A percentile compares a stretch with the other conserved stretches of the same genome.
phyloP scores from a whole-genome alignment of 441 rosid genomes.

The Capsella rubella region DNA sequence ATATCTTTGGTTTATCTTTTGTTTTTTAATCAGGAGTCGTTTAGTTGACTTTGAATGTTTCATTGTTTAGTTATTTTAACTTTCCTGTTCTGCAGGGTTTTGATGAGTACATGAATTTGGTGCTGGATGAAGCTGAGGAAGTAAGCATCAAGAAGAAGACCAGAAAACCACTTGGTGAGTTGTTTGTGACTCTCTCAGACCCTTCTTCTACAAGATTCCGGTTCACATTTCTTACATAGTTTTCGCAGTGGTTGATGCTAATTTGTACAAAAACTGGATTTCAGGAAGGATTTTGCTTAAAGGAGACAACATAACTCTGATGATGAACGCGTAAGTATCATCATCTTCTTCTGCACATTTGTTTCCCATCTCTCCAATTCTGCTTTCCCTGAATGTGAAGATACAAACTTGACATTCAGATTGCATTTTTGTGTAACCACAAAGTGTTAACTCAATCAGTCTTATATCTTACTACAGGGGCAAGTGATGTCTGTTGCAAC shows the following conservation, averaged over 20 bases:
- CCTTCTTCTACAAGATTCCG: not conserved
- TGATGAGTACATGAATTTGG: constrained; percentile 16
- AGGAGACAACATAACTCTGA: constrained; percentile 13
- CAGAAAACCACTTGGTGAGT: constrained; percentile 12
- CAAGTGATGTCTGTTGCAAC: constrained; percentile 4
- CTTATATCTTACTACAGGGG: not conserved
- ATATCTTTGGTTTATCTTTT: not conserved
- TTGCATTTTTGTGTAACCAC: not conserved
- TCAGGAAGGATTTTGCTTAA: constrained; percentile 6
- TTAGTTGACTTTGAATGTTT: not conserved
- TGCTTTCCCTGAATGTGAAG: not conserved
- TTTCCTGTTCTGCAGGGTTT: not conserved
- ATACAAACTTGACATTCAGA: not conserved
- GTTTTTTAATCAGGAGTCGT: not conserved
- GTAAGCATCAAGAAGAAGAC: constrained; percentile 7
- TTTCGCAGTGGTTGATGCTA: not conserved
- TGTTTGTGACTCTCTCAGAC: not conserved
- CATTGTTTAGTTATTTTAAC: not conserved
- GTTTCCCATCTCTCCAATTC: not conserved
- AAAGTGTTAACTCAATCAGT: not conserved
- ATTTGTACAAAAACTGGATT: not conserved
- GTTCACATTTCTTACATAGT: not conserved
- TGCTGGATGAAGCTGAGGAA: constrained; percentile 11
- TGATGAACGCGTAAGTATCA: constrained; percentile 13
- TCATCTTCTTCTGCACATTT: not conserved